A percentile compares a stretch with the other conserved stretches of the same genome.
Conservation (phyloP, 371 early-diverging fungal species). For the Coemansia sp. region DNA sequence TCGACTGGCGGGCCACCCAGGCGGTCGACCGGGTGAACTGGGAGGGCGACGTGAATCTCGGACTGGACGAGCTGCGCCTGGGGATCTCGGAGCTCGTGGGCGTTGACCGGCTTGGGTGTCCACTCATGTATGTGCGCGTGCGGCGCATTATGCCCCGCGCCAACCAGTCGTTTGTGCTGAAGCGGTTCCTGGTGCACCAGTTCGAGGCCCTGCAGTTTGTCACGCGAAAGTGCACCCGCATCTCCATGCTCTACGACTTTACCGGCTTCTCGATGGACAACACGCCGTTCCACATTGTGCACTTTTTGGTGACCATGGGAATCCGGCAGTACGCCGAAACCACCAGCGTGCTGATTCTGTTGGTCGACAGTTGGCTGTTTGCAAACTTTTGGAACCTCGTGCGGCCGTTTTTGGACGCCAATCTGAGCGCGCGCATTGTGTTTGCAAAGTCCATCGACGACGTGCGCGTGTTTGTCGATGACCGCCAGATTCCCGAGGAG, state of each 20-base stretch:
- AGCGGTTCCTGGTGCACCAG: conserved; percentile 31
- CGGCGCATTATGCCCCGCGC: conserved; percentile 42
- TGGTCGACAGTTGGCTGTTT: conserved; percentile 49
- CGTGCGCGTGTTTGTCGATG: conserved; percentile 31
- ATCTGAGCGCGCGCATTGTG: conserved; percentile 42
- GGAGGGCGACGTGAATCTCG: conserved; percentile 33
- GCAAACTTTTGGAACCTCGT: conserved; percentile 39
- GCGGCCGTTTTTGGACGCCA: conserved; percentile 41
- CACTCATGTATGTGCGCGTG: conserved; percentile 29
- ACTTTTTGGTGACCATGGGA: conserved; percentile 32
- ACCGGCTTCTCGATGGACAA: conserved; percentile 47
- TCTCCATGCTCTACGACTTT: conserved; percentile 42
- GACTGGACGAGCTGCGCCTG: conserved; percentile 35
- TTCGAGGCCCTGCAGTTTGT: conserved; percentile 31
- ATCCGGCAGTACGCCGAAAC: conserved; percentile 33
- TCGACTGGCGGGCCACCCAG: conserved; percentile 42
- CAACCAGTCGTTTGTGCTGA: conserved; percentile 25
- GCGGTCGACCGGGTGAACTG: conserved; percentile 29
- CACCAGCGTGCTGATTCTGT: conserved; percentile 34
- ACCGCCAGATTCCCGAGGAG: conserved; percentile 34
- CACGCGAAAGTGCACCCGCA: conserved; percentile 23
- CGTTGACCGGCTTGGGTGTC: conserved; percentile 30
- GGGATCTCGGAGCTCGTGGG: conserved; percentile 33
- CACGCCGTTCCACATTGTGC: conserved; percentile 38
- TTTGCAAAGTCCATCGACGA: conserved; percentile 34